phyloP scores from a whole-genome alignment of 129 eudicot species.

The Oenanthe sinensis region DNA sequence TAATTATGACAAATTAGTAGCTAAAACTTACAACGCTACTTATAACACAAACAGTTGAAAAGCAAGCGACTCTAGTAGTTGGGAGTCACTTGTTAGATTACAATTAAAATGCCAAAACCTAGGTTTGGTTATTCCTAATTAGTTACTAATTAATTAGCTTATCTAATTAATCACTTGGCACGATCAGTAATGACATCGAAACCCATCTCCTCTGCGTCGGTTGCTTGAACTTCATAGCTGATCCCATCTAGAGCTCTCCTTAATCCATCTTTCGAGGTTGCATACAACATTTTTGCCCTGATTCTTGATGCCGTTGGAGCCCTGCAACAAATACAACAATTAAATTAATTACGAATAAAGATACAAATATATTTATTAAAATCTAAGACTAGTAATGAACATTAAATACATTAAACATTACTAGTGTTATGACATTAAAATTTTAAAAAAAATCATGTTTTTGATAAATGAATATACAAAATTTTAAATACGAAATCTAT shows the following conservation, averaged over 20 bases:
- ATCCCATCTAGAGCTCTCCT: conserved; percentile 89
- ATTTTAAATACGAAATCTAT: background rate
- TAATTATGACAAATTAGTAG: conserved; percentile 4
- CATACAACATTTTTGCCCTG: conserved; percentile 76
- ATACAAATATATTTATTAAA: too few species aligned
- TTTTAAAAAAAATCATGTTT: too few species aligned
- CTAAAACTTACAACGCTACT: background rate
- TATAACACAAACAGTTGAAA: background rate
- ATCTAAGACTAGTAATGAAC: too few species aligned
- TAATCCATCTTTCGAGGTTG: conserved; percentile 85
- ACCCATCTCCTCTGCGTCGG: conserved; percentile 96
- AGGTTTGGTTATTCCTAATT: background rate
- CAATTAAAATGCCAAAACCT: background rate
- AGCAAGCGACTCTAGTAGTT: background rate
- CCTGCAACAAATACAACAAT: conserved; percentile 26
- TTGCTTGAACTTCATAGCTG: conserved; percentile 88
- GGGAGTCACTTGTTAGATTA: background rate
- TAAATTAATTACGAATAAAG: background rate
- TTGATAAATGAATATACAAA: background rate
- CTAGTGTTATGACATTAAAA: background rate
- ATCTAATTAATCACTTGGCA: conserved; percentile 30
- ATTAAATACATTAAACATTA: too few species aligned
- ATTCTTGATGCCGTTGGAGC: conserved; percentile 84
- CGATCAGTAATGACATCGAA: conserved; percentile 73
- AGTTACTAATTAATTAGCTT: background rate